Conservation (phyloP, 768 basidiomycete genomes). For the Hericium erinaceus region DNA sequence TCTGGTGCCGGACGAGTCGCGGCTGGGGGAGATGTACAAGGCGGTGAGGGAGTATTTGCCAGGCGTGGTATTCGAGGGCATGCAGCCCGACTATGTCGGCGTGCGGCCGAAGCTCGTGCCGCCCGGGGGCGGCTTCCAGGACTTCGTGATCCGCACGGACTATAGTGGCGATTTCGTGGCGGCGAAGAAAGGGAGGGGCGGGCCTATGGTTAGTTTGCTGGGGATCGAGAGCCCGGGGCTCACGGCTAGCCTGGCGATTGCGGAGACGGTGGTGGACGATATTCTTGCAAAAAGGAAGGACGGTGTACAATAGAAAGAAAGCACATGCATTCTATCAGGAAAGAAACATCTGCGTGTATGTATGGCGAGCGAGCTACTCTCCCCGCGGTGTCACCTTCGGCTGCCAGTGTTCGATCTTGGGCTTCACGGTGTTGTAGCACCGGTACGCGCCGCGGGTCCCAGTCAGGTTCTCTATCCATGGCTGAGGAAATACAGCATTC, state of each 20-base stretch:
- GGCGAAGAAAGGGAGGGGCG: constrained; percentile 19
- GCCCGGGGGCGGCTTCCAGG: constrained; percentile 68
- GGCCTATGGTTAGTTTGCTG: constrained; percentile 69
- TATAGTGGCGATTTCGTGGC: constrained; percentile 35
- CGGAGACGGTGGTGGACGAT: constrained; percentile 68
- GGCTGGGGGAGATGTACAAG: constrained; percentile 53
- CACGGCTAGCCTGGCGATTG: constrained; percentile 81
- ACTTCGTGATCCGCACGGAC: constrained; percentile 69
- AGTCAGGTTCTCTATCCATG: constrained; percentile 82
- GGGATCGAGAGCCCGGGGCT: constrained; percentile 93
- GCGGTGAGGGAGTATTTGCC: constrained; percentile 74
- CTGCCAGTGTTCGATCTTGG: constrained; percentile 80
- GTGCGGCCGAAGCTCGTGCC: constrained; percentile 82
- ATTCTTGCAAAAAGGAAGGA: constrained; percentile 25
- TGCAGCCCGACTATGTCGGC: constrained; percentile 78
- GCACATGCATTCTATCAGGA: not conserved
- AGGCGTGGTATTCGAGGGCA: constrained; percentile 42
- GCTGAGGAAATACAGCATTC: constrained; percentile 32
- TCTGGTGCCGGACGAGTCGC: constrained; percentile 54
- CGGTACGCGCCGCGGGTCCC: constrained; percentile 89
- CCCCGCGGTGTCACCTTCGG: constrained; percentile 55
- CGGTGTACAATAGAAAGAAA: constrained; percentile 2
- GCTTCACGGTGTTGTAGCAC: constrained; percentile 77
- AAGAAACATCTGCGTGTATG: not conserved
- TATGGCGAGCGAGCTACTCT: constrained; percentile 12